A percentile compares a stretch with the other conserved stretches of the same genome.
phyloP scores from a whole-genome alignment of 2,329 filamentous ascomycete species.

The Hypoxylon sp. region DNA sequence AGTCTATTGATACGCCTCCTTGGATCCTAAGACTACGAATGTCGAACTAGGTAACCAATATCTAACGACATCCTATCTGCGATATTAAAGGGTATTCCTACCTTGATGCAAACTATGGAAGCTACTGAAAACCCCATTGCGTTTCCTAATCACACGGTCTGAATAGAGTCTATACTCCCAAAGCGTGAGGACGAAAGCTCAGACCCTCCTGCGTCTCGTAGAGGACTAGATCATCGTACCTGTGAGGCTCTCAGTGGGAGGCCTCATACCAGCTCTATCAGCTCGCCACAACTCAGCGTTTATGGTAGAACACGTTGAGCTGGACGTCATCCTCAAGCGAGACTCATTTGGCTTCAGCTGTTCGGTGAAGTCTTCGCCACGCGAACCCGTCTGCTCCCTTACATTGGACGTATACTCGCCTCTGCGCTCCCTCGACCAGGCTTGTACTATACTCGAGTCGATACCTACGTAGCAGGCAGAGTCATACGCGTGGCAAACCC shows the following conservation, averaged over 20 bases:
- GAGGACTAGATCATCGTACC: not conserved
- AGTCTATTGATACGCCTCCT: not conserved
- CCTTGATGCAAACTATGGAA: not conserved
- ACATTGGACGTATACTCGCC: constrained; percentile 11
- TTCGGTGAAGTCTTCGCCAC: constrained; percentile 5
- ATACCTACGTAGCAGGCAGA: not conserved
- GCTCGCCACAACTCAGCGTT: constrained; percentile 1
- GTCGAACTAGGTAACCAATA: not conserved
- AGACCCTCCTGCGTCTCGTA: constrained; percentile 3
- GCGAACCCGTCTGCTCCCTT: constrained; percentile 5
- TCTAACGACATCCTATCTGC: not conserved
- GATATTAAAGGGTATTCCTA: not conserved
- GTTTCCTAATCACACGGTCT: not conserved
- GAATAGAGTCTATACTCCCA: not conserved
- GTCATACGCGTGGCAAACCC: constrained; percentile 5
- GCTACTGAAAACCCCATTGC: not conserved
- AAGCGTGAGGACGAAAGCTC: not conserved
- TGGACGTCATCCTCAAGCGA: not conserved
- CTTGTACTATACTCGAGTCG: constrained; percentile 1
- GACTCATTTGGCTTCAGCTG: not conserved
- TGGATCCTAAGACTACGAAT: not conserved
- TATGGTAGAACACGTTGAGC: constrained; percentile 14
- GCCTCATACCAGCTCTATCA: constrained; percentile 1
- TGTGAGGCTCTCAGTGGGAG: constrained; percentile 7
- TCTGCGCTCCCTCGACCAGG: not conserved